Evolutionary conservation across 495 filamentous ascomycete genomes (phyloP), one percentile per base, ranked within the genome.

Genomic region (Cercophora newfieldiana): DNA sequence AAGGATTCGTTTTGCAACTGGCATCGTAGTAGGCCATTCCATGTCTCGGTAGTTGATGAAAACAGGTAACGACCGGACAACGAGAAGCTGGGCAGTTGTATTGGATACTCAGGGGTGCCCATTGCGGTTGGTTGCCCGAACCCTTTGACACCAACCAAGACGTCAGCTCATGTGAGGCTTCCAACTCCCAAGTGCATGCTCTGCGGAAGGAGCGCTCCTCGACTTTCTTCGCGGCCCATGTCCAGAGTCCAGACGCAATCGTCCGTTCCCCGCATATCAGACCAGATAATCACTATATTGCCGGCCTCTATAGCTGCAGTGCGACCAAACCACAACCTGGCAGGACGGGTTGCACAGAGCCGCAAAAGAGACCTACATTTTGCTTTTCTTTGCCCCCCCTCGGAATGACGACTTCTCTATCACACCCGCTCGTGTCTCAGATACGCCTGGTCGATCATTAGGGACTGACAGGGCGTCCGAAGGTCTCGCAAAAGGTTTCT

Each of bases 341-440:
- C 54, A 57, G 54, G 8, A 14, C 54, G 1, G 26, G 54, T 30
- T 8, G 54, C 22, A 57, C 54, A 57, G 54, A 57, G 54, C 54
- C 54, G 54, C 54, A 57, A 30, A 19, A 30, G 12, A 2, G 7
- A 18, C 28, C 25, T 57, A 1, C 26, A n/a, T 19, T 57, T 57
- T 57, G 21, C 24, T 57, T 57, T 31, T 28, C 54, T 57, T 30
- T n/a, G 19, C 7, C 24, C 24, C 50, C 50, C 22, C 10, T 57
- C 54, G 54, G 54, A 30, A 57, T 57, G 54, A 57, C 54, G 54
- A 57, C 54, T 28, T 57, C 50, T 53, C 50, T 3, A 24, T 26
- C 50, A 53, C 50, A 22, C 19, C 19, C 25, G 50, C 25, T 26
- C 48, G 48, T 53, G 50, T 53, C 50, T 53, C 50, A 53, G 50